Percentiles rank a stretch among this genome's conserved stretches.
Evolutionary conservation across 441 rosid species (phyloP).

Genomic region (Breynia disticha): DNA sequence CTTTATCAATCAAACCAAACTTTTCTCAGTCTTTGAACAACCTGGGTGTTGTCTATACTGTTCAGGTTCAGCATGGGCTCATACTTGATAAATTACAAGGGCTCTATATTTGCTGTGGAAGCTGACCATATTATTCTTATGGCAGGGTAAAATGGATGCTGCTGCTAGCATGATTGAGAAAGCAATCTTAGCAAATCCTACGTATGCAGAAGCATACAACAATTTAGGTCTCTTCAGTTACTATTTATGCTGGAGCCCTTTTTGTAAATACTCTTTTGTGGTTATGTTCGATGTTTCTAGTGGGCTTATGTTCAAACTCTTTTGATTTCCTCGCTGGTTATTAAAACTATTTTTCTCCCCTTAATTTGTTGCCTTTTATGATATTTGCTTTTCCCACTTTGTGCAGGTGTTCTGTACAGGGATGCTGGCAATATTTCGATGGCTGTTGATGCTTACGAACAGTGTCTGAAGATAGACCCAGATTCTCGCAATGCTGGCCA

Average conservation of each 20-base stretch:
- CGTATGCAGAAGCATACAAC: constrained; percentile 95
- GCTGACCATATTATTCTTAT: constrained; percentile 16
- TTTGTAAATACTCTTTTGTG: no score
- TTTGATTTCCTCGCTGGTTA: no score
- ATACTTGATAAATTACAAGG: constrained; percentile 5
- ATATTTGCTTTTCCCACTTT: not conserved
- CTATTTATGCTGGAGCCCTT: not conserved
- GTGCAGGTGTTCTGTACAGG: constrained; percentile 86
- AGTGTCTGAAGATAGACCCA: constrained; percentile 96
- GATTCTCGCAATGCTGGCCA: constrained; percentile 99
- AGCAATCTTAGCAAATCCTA: constrained; percentile 91
- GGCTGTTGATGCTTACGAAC: constrained; percentile 86
- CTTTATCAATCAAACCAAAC: constrained; percentile 93
- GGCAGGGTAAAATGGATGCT: constrained; percentile 97
- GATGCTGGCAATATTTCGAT: constrained; percentile 92
- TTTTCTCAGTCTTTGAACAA: constrained; percentile 96
- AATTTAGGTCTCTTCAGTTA: constrained; percentile 62
- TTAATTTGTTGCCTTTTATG: no score
- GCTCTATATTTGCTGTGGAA: constrained; percentile 2
- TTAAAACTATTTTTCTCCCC: no score
- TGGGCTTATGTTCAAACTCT: no score
- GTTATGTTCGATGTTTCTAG: no score
- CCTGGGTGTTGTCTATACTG: constrained; percentile 97
- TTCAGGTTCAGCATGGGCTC: constrained; percentile 60
- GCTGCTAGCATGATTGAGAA: constrained; percentile 98